Percentiles rank a stretch among this genome's conserved stretches.
Evolutionary conservation across 257 asterid species (phyloP).

Genomic region (Rubia yunnanensis): DNA sequence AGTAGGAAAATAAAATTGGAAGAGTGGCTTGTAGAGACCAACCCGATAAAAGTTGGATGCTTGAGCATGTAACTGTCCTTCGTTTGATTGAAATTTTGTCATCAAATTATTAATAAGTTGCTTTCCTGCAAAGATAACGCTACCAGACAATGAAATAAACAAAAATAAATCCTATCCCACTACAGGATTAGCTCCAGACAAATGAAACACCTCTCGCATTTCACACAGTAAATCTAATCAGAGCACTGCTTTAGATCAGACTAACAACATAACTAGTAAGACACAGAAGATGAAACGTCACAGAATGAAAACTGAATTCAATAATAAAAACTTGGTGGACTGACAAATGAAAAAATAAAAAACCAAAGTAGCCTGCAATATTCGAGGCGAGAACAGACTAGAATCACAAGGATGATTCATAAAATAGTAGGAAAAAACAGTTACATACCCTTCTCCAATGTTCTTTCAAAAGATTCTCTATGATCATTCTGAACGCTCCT

Average conservation of each 20-base stretch:
- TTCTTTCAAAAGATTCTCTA: slow-evolving; percentile 52
- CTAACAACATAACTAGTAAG: not conserved
- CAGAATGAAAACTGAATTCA: too few relatives aligned
- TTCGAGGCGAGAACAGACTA: not conserved
- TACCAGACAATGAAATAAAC: not conserved
- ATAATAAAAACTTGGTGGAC: not conserved
- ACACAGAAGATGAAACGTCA: not conserved
- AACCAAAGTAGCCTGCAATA: not conserved
- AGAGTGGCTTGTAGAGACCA: not conserved
- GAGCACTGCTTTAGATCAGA: not conserved
- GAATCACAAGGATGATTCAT: not conserved
- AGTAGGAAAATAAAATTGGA: not conserved
- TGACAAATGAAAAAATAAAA: not conserved
- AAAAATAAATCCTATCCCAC: not conserved
- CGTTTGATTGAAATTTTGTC: slow-evolving; percentile 13
- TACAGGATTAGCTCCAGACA: not conserved
- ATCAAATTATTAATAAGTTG: slow-evolving; percentile 14
- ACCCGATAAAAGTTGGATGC: slow-evolving; percentile 17
- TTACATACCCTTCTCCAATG: slow-evolving; percentile 45
- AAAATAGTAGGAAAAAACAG: not conserved
- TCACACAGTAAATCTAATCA: not conserved
- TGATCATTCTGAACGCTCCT: slow-evolving; percentile 32
- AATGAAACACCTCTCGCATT: not conserved
- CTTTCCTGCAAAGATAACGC: slow-evolving; percentile 12
- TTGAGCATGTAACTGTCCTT: slow-evolving; percentile 10